Conservation (phyloP, 805 yeast species). For the Hanseniaspora occidentalis region DNA sequence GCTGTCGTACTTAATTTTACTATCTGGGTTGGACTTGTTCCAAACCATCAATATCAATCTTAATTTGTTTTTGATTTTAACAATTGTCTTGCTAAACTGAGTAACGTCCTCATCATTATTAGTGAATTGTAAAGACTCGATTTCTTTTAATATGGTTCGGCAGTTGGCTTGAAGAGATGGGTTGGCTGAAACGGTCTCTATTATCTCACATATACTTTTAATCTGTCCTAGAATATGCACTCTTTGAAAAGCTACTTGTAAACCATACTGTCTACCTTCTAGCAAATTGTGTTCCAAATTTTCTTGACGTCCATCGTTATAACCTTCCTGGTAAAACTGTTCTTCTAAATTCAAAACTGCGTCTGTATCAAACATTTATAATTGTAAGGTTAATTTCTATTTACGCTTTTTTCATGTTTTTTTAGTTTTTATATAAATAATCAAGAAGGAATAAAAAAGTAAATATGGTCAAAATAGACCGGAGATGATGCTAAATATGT, state of each 20-base stretch:
- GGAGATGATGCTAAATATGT: too few relatives aligned
- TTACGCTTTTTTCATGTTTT: too few relatives aligned
- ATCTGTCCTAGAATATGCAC: slow-evolving; percentile 60
- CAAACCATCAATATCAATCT: slow-evolving; percentile 33
- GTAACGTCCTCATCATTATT: slow-evolving; percentile 48
- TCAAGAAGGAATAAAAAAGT: too few relatives aligned
- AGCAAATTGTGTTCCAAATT: slow-evolving; percentile 44
- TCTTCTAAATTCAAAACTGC: slow-evolving; percentile 46
- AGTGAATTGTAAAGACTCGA: slow-evolving; percentile 23
- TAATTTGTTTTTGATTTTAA: slow-evolving; percentile 49
- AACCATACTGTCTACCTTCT: slow-evolving; percentile 81
- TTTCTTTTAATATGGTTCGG: slow-evolving; percentile 14
- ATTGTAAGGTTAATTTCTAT: background rate
- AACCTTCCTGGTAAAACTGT: slow-evolving; percentile 55
- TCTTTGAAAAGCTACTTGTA: slow-evolving; percentile 65
- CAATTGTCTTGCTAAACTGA: slow-evolving; percentile 36
- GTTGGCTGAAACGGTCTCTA: slow-evolving; percentile 22
- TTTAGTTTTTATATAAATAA: too few relatives aligned
- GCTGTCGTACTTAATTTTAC: slow-evolving; percentile 21
- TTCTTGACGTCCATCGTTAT: slow-evolving; percentile 51
- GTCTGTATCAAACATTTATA: slow-evolving; percentile 31
- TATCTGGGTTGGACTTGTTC: slow-evolving; percentile 13
- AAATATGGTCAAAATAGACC: too few relatives aligned
- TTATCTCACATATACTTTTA: slow-evolving; percentile 33
- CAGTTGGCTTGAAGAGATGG: slow-evolving; percentile 14